These are phyloP conservation scores for Fraxinus greggii DNA, from an alignment of 305 asterid species.

Conservation along the genomic window DNA sequence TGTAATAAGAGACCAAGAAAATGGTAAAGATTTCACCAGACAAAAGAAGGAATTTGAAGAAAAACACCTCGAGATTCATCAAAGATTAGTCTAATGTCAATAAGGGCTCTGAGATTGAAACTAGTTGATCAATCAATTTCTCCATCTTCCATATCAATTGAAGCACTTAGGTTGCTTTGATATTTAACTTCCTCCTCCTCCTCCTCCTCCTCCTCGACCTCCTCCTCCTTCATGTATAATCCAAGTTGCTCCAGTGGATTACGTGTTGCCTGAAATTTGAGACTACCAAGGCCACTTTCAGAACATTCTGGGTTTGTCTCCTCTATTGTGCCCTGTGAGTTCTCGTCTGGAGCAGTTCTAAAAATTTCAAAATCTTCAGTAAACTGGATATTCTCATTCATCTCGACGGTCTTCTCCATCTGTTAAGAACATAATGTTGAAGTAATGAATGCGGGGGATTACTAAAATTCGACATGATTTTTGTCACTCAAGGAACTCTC, in stretches of 20 bases:
- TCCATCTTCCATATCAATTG: background rate
- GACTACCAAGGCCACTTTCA: background rate
- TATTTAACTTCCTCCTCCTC: background rate
- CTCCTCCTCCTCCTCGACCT: background rate
- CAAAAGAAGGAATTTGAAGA: background rate
- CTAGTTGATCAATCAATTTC: background rate
- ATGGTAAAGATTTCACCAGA: background rate
- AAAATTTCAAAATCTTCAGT: conserved; percentile 71
- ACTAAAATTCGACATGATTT: background rate
- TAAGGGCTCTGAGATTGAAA: background rate
- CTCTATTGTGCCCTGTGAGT: background rate
- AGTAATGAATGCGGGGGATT: background rate
- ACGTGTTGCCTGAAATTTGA: background rate
- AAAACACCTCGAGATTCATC: background rate
- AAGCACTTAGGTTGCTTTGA: background rate
- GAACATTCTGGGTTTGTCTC: background rate
- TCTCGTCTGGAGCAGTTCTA: conserved; percentile 4
- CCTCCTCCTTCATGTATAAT: background rate
- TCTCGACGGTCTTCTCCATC: conserved; percentile 85
- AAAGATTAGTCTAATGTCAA: background rate
- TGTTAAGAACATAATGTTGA: conserved; percentile 13
- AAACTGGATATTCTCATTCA: conserved; percentile 57
- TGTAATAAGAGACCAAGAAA: background rate
- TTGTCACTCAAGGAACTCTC: background rate
- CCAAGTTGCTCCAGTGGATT: background rate